phyloP scores from a whole-genome alignment of 805 yeast species.

The Saturnispora bothae region DNA sequence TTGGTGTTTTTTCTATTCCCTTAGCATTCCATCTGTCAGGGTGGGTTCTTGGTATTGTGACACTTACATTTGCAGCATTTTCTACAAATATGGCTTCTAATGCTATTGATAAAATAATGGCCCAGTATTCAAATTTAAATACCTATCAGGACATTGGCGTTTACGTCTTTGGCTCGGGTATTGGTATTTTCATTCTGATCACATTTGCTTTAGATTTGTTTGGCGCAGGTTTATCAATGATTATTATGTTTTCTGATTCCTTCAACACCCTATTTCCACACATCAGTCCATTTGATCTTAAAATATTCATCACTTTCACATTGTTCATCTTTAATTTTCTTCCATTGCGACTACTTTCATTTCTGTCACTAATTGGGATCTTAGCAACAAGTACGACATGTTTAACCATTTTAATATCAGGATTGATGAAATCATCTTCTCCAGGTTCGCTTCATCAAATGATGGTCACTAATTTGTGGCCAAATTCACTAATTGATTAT shows the following conservation, averaged over 20 bases:
- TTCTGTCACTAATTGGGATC: slow-evolving; percentile 63
- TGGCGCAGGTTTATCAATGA: slow-evolving; percentile 52
- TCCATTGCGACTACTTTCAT: slow-evolving; percentile 63
- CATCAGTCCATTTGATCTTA: slow-evolving; percentile 30
- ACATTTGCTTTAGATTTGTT: slow-evolving; percentile 46
- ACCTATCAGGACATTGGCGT: slow-evolving; percentile 55
- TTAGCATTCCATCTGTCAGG: slow-evolving; percentile 61
- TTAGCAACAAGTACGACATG: slow-evolving; percentile 59
- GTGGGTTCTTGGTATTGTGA: slow-evolving; percentile 42
- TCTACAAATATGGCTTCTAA: slow-evolving; percentile 45
- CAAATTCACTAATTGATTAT: slow-evolving; percentile 39
- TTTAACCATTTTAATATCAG: slow-evolving; percentile 46
- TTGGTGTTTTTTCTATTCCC: slow-evolving; percentile 67
- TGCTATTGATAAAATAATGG: slow-evolving; percentile 39
- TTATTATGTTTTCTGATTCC: slow-evolving; percentile 51
- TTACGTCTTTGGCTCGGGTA: slow-evolving; percentile 35
- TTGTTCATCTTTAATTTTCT: slow-evolving; percentile 45
- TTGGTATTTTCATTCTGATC: slow-evolving; percentile 34
- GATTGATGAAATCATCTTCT: slow-evolving; percentile 43
- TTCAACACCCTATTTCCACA: slow-evolving; percentile 39
- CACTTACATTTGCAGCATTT: slow-evolving; percentile 36
- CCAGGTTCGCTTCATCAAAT: slow-evolving; percentile 70
- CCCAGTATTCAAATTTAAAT: slow-evolving; percentile 28
- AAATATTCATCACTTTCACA: slow-evolving; percentile 29
- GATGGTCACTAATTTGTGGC: slow-evolving; percentile 61